Evolutionary conservation across 176 grass and related monocot genomes (phyloP).

Genomic region (Phoenix roebelenii): DNA sequence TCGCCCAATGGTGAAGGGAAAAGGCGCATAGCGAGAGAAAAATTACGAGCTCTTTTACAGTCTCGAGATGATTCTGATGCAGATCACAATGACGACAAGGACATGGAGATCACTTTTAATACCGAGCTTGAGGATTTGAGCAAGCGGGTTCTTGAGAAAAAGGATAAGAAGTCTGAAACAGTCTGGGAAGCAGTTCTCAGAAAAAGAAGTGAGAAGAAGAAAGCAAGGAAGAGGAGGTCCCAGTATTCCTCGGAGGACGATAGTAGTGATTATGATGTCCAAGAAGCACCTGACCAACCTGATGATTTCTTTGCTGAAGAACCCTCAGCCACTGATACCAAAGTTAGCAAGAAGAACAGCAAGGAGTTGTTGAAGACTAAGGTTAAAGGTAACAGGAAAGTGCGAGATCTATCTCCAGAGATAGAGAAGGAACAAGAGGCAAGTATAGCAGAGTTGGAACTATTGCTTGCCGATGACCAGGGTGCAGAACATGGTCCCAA

Average conservation of each 20-base stretch:
- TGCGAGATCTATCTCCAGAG: slow-evolving; percentile 22
- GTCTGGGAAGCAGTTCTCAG: slow-evolving; percentile 79
- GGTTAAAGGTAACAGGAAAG: slow-evolving; percentile 35
- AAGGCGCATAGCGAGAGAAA: slow-evolving; percentile 43
- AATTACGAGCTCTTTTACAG: slow-evolving; percentile 44
- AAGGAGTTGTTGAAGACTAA: slow-evolving; percentile 16
- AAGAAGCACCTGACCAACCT: slow-evolving; percentile 31
- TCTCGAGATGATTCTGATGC: slow-evolving; percentile 45
- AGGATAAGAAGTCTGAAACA: slow-evolving; percentile 50
- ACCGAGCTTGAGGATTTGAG: slow-evolving; percentile 71
- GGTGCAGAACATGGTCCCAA: slow-evolving; percentile 43
- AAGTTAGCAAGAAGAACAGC: slow-evolving; percentile 34
- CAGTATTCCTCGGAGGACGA: slow-evolving; percentile 30
- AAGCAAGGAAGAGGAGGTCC: slow-evolving; percentile 40
- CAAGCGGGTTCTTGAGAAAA: slow-evolving; percentile 60
- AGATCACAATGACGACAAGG: slow-evolving; percentile 37
- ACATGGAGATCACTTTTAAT: slow-evolving; percentile 88
- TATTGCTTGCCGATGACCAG: slow-evolving; percentile 55
- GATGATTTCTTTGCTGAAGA: slow-evolving; percentile 55
- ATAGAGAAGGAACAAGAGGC: slow-evolving; percentile 47
- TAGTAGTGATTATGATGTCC: slow-evolving; percentile 24
- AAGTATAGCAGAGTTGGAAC: slow-evolving; percentile 73
- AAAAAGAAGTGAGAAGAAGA: slow-evolving; percentile 70
- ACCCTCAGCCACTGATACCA: slow-evolving; percentile 42
- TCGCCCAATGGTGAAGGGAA: slow-evolving; percentile 24